Conservation (phyloP, 306 rosid species). For the Begonia loranthoides region DNA sequence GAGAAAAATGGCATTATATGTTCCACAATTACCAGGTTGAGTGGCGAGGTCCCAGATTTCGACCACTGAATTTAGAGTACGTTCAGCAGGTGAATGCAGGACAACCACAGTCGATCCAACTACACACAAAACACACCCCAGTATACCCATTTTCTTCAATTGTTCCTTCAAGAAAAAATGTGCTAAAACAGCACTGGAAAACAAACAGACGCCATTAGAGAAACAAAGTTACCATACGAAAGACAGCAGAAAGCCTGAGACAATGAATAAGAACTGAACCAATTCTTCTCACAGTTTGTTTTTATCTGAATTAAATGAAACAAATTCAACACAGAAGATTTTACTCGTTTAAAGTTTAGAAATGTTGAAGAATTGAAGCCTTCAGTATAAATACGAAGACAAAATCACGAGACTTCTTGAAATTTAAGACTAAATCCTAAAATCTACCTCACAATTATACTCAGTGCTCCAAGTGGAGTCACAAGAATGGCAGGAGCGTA, state of each 20-base stretch:
- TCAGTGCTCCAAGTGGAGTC: slow-evolving; percentile 85
- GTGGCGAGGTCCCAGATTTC: slow-evolving; percentile 76
- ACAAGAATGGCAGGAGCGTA: slow-evolving; percentile 85
- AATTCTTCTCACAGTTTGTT: too few relatives aligned
- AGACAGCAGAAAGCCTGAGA: neutral
- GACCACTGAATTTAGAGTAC: slow-evolving; percentile 36
- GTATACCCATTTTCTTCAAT: slow-evolving; percentile 74
- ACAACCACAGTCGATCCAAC: slow-evolving; percentile 68
- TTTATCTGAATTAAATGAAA: too few relatives aligned
- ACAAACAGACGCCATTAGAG: neutral
- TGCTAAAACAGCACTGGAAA: slow-evolving; percentile 69
- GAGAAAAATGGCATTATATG: too few relatives aligned
- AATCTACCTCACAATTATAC: slow-evolving; percentile 76
- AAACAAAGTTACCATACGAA: neutral
- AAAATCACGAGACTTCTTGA: neutral
- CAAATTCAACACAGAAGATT: too few relatives aligned
- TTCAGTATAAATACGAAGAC: too few relatives aligned
- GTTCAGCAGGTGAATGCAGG: slow-evolving; percentile 68
- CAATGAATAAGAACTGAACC: too few relatives aligned
- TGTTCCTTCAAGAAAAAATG: slow-evolving; percentile 72
- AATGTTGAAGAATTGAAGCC: too few relatives aligned
- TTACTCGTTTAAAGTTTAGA: too few relatives aligned
- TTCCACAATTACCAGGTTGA: slow-evolving; percentile 46
- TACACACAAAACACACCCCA: slow-evolving; percentile 78
- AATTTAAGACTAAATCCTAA: neutral